These are phyloP conservation scores for Backusella sp. DNA, from an alignment of 192 early-diverging fungal species.

Conservation along the genomic window DNA sequence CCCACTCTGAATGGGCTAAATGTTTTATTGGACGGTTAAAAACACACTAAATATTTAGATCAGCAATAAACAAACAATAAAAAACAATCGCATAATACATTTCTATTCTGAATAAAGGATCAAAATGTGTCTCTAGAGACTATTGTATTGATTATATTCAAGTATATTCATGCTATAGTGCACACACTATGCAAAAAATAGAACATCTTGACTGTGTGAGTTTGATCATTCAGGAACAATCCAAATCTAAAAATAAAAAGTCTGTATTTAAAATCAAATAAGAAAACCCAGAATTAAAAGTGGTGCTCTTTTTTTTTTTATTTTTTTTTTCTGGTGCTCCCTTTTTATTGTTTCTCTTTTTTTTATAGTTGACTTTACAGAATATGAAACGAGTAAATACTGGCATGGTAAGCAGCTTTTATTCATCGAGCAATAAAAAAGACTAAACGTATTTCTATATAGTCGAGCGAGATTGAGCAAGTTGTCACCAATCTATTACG, in stretches of 20 bases:
- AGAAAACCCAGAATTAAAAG: background rate
- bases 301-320: background rate
- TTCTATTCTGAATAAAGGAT: too few species aligned
- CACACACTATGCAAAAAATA: too few species aligned
- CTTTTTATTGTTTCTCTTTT: slow-evolving; percentile 5
- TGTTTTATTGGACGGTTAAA: too few species aligned
- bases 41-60: too few species aligned
- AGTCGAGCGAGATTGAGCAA: slow-evolving; percentile 37
- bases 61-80: too few species aligned
- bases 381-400: slow-evolving; percentile 15
- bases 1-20: too few species aligned
- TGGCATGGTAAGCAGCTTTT: background rate
- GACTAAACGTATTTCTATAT: background rate
- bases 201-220: background rate
- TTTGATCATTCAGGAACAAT: background rate
- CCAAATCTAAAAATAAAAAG: background rate
- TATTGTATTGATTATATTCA: too few species aligned
- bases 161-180: too few species aligned
- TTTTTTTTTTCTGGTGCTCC: background rate
- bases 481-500: slow-evolving; percentile 30
- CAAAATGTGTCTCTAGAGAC: too few species aligned
- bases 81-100: too few species aligned
- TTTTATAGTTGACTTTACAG: background rate
- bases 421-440: background rate
- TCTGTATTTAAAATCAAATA: background rate